Percentiles rank a stretch among this genome's conserved stretches.
Evolutionary conservation across 768 basidiomycete species (phyloP).

Genomic region (Guyanaporus albipodus): DNA sequence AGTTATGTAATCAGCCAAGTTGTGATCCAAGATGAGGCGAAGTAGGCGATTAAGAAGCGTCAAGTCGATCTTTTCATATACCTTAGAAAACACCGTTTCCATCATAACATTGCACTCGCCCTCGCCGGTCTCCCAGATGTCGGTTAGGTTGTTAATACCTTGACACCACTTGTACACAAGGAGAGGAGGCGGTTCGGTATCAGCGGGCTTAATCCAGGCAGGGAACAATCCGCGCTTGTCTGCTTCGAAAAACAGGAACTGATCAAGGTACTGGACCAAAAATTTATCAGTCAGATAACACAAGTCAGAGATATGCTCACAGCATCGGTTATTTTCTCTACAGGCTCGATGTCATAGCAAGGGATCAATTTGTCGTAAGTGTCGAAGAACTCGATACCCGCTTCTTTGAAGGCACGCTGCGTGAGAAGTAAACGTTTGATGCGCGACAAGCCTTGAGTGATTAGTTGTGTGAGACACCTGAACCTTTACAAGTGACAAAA

Average conservation of each 20-base stretch:
- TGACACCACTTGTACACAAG: constrained; percentile 99
- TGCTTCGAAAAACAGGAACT: constrained; percentile 98
- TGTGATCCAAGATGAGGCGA: constrained; percentile 96
- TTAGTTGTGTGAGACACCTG: constrained; percentile 6
- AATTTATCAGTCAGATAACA: constrained; percentile 9
- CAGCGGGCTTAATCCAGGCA: constrained; percentile 98
- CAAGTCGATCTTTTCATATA: constrained; percentile 98
- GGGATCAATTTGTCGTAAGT: constrained; percentile 98
- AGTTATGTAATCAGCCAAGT: constrained; percentile 98
- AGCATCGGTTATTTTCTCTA: constrained; percentile 99
- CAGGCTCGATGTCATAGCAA: constrained; percentile 98
- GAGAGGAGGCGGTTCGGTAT: constrained; percentile 94
- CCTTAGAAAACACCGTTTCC: constrained; percentile 97
- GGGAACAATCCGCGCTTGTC: constrained; percentile 99
- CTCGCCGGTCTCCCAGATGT: constrained; percentile 97
- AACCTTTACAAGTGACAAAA: not conserved
- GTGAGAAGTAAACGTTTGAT: constrained; percentile 97
- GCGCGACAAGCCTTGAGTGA: constrained; percentile 76
- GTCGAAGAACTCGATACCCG: constrained; percentile 96
- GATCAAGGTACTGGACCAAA: constrained; percentile 74
- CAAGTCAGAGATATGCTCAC: constrained; percentile 38
- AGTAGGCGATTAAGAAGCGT: constrained; percentile 93
- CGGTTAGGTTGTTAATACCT: constrained; percentile 97
- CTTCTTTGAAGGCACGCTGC: constrained; percentile 97
- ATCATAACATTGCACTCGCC: constrained; percentile 98